Evolutionary conservation across 805 yeast species (phyloP).

Genomic region (Yamadazyma nakazawae): DNA sequence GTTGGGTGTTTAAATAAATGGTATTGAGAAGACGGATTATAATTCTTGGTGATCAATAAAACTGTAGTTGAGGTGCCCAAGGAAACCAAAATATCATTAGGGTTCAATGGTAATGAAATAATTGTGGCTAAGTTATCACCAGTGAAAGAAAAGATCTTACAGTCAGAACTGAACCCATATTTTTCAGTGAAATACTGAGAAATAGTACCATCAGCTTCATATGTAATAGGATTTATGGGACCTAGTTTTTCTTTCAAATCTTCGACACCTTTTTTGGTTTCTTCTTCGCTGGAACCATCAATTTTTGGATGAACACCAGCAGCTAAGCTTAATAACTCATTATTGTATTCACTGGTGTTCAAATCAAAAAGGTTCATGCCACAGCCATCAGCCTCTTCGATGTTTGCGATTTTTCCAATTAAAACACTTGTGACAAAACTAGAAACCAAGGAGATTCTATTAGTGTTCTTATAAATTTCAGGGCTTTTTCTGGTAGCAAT

Average conservation of each 20-base stretch:
- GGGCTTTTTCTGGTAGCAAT: constrained; percentile 53
- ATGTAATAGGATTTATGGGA: constrained; percentile 47
- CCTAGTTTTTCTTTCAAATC: constrained; percentile 55
- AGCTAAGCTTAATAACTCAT: constrained; percentile 51
- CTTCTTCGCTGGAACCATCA: constrained; percentile 30
- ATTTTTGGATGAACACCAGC: constrained; percentile 47
- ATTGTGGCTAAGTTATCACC: constrained; percentile 92
- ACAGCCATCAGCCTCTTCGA: constrained; percentile 87
- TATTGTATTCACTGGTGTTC: constrained; percentile 50
- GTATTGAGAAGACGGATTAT: constrained; percentile 74
- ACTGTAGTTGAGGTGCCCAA: constrained; percentile 93
- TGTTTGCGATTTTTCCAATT: constrained; percentile 56
- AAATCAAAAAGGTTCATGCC: constrained; percentile 90
- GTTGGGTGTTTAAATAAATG: constrained; percentile 89
- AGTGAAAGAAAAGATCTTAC: constrained; percentile 71
- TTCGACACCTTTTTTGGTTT: constrained; percentile 25
- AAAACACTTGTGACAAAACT: constrained; percentile 73
- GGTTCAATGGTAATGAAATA: constrained; percentile 70
- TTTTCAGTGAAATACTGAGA: constrained; percentile 58
- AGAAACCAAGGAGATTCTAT: constrained; percentile 70
- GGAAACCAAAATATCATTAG: constrained; percentile 75
- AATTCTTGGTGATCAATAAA: constrained; percentile 72
- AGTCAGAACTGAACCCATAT: constrained; percentile 58
- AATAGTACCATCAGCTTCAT: constrained; percentile 48
- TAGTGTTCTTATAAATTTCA: constrained; percentile 49